Percentiles rank a stretch among this genome's conserved stretches.
These are phyloP conservation scores for Euphorbia lathyris DNA, from an alignment of 345 rosid genomes.

Conservation along the genomic window DNA sequence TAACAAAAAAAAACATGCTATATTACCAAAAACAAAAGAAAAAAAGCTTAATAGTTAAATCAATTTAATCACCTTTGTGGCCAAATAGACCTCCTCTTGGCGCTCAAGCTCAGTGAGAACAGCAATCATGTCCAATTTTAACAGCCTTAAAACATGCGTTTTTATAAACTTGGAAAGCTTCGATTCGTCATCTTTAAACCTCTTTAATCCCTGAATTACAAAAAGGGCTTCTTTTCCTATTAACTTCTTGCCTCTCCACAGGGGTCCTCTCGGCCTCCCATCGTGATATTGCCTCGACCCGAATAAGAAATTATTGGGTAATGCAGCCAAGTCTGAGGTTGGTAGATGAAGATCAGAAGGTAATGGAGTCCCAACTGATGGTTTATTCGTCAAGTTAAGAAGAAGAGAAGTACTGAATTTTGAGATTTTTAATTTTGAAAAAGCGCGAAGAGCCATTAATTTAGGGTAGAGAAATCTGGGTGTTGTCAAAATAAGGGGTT, in stretches of 20 bases:
- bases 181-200: constrained; percentile 72
- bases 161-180: constrained; percentile 63
- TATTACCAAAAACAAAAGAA: background rate
- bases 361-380: constrained; percentile 15
- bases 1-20: background rate
- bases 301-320: constrained; percentile 15
- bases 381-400: constrained; percentile 26
- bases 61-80: constrained; percentile 48
- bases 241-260: constrained; percentile 90
- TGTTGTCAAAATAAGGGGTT: background rate
- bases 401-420: constrained; percentile 33
- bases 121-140: constrained; percentile 79
- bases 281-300: constrained; percentile 64
- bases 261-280: constrained; percentile 93
- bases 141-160: constrained; percentile 68
- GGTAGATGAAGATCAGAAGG: constrained; percentile 22
- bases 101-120: constrained; percentile 83
- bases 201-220: constrained; percentile 66
- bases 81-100: constrained; percentile 69
- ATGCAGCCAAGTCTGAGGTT: background rate
- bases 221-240: constrained; percentile 86
- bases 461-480: background rate
- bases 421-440: constrained; percentile 42
- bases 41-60: background rate
- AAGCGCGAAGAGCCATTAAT: constrained; percentile 45